These are phyloP conservation scores for Cercophora sp. DNA, from an alignment of 495 filamentous ascomycete species.

Conservation along the genomic window DNA sequence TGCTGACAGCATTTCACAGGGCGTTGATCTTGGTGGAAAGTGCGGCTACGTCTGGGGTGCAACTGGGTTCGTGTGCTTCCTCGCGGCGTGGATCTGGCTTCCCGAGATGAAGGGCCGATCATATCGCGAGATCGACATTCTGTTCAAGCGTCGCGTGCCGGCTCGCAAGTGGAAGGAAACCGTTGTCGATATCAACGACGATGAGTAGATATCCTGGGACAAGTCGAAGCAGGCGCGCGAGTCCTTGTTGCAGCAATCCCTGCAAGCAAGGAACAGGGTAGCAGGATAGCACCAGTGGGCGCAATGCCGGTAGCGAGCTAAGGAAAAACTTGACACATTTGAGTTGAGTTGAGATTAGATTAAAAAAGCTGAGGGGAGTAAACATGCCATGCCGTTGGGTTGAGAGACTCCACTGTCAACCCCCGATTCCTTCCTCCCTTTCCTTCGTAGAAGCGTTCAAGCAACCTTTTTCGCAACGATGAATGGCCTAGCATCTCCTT, in stretches of 20 bases:
- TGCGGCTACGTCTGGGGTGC: conserved; percentile 44
- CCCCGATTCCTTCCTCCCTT: no score
- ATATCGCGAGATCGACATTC: conserved; percentile 35
- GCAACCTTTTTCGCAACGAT: conserved; percentile 2
- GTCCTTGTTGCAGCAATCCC: not conserved
- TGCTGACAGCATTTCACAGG: conserved; percentile 25
- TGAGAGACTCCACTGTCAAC: no score
- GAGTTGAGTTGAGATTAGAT: no score
- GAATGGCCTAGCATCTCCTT: not conserved
- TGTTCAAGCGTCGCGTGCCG: conserved; percentile 42
- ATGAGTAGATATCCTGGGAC: conserved; percentile 56
- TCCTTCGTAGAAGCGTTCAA: no score
- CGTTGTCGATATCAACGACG: conserved; percentile 47
- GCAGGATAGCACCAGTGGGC: no score
- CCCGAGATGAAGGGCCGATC: conserved; percentile 34
- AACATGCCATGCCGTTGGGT: no score
- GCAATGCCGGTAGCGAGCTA: no score
- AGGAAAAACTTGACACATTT: no score
- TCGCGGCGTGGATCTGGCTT: conserved; percentile 31
- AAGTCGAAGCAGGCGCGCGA: no score
- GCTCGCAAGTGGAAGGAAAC: conserved; percentile 53
- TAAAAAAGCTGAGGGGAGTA: no score
- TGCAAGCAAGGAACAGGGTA: no score
- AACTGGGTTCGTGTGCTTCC: conserved; percentile 27
- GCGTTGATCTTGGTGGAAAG: conserved; percentile 48